Base-by-base conservation (phyloP, 441 rosid species). In the Flueggea neowawraea region DNA sequence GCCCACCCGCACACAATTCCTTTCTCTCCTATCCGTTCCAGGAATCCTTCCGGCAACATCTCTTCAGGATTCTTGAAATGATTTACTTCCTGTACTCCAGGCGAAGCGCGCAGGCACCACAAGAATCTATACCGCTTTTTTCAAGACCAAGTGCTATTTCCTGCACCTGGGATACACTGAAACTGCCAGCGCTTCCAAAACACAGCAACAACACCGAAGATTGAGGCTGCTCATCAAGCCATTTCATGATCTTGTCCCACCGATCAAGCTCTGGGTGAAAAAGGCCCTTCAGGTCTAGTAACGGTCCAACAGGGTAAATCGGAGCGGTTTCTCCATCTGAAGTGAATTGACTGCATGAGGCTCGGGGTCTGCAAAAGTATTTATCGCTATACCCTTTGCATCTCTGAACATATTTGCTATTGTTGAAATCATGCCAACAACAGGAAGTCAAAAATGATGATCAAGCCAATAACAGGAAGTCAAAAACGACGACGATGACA, bases 131-230 rank as follows among this genome's bases (percentile, higher is more conserved):
- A 44, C 15, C 75, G 16, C 73, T 63, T 15, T 48, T 69, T 16
- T 75, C 82, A 8, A 78, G 15, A 0, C 75, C 82, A 4, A 12
- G 49, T 4, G 78, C 80, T 16, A 72, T 70, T 54, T 75, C 78
- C 58, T 48, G 58, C 39, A 73, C 60, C 56, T 60, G 73, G 6
- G 16, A 2, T 36, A 0, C 31, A 9, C 43, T 43, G 10, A 65
- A 82, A 1, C 76, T 74, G 47, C 88, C 85, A 56, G 13, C 54
- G 65, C 88, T 85, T 48, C 95, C 86, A 14, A 88, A 88, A 63
- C 88, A 85, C 10, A 88, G 67, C 59, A 83, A 83, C 62, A 82
- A 77, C 4, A 82, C 89, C 0, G 86, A 82, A 3, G 58, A 44
- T 11, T 65, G 55, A 12, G 86, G 84, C 43, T 83, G 86, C 13